Percentiles rank a stretch among this genome's conserved stretches.
Conservation (phyloP, 208 protist genomes). For the Trypanosoma cruzi region DNA sequence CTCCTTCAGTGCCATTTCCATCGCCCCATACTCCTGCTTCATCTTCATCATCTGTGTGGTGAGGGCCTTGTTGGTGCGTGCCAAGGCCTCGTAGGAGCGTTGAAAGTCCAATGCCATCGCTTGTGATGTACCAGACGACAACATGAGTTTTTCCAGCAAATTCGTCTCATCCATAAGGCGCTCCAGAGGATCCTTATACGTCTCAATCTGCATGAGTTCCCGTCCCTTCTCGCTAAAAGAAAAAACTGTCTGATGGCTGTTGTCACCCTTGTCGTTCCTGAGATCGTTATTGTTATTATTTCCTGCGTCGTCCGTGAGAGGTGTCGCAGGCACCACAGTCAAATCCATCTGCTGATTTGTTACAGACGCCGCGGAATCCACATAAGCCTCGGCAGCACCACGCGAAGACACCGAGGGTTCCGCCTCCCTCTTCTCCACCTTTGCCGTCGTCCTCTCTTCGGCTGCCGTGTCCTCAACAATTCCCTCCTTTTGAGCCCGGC, state of each 20-base stretch:
- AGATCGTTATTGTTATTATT: neutral
- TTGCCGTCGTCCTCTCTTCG: too few relatives aligned
- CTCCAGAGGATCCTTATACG: slow-evolving; percentile 26
- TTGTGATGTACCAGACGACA: slow-evolving; percentile 17
- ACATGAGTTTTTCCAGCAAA: slow-evolving; percentile 17
- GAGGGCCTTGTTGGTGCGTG: slow-evolving; percentile 26
- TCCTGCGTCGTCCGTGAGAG: neutral
- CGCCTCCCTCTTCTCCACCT: neutral
- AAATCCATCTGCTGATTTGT: neutral
- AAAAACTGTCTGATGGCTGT: neutral
- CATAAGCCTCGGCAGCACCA: neutral
- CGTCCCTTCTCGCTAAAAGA: neutral
- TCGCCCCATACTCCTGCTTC: slow-evolving; percentile 30
- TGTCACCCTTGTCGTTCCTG: neutral
- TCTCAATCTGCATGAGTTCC: slow-evolving; percentile 1
- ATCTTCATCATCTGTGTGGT: slow-evolving; percentile 29
- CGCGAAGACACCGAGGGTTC: neutral
- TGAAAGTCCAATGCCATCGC: slow-evolving; percentile 30
- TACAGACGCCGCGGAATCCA: neutral
- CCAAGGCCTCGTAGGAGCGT: slow-evolving; percentile 21
- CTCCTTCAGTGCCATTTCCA: slow-evolving; percentile 25
- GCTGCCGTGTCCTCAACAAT: neutral
- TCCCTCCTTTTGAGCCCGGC: neutral
- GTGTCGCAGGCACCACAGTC: neutral
- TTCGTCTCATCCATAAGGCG: slow-evolving; percentile 25